phyloP scores from a whole-genome alignment of 2,329 filamentous ascomycete species.

The Atkinsonella hypoxylon region DNA sequence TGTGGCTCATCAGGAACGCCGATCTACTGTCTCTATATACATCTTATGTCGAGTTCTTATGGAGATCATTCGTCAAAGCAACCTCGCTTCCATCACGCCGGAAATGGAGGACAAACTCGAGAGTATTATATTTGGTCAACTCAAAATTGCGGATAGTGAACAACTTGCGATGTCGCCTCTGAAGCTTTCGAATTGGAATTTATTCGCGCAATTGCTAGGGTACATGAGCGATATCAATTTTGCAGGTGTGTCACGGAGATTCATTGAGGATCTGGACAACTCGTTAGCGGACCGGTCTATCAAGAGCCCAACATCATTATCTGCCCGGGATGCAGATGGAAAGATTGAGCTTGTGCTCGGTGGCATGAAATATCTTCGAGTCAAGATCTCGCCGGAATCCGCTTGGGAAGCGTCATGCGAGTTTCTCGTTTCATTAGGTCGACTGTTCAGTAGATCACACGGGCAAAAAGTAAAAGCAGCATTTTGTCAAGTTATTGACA shows the following conservation, averaged over 20 bases:
- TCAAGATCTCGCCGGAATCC: constrained; percentile 61
- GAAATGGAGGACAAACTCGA: constrained; percentile 94
- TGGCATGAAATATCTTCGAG: constrained; percentile 80
- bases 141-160: constrained; percentile 79
- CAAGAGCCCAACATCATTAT: constrained; percentile 48
- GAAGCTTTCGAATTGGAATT: constrained; percentile 87
- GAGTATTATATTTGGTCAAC: constrained; percentile 90
- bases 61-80: constrained; percentile 88
- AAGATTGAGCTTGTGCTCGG: constrained; percentile 79
- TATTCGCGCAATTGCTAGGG: constrained; percentile 87
- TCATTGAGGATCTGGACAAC: constrained; percentile 66
- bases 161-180: constrained; percentile 66
- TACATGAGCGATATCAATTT: constrained; percentile 94
- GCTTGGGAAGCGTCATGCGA: constrained; percentile 81
- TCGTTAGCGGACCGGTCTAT: constrained; percentile 64
- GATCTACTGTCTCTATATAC: constrained; percentile 90
- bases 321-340: constrained; percentile 58
- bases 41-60: constrained; percentile 88
- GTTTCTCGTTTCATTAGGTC: constrained; percentile 71
- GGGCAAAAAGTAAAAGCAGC: constrained; percentile 85
- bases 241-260: constrained; percentile 67
- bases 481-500: constrained; percentile 85
- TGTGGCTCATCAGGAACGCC: constrained; percentile 70
- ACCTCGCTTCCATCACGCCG: constrained; percentile 64
- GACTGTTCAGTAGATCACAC: constrained; percentile 73